Conservation (phyloP, 768 basidiomycete genomes). For the Mycena haematopus region DNA sequence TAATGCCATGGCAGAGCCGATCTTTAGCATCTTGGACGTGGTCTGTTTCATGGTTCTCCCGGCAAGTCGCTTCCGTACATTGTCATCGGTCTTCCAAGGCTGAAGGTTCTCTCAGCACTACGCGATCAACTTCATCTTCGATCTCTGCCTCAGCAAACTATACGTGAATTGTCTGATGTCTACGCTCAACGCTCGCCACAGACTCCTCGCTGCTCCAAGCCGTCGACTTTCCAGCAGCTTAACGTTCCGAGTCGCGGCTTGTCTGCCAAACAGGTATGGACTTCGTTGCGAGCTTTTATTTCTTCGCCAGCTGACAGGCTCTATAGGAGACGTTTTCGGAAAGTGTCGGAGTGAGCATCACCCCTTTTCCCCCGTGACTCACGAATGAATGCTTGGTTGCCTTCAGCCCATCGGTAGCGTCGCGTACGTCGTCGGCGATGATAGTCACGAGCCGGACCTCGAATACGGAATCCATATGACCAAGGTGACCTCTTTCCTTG, state of each 20-base stretch:
- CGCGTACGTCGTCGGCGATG: constrained; percentile 26
- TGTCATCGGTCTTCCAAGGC: background rate
- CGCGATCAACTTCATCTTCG: constrained; percentile 58
- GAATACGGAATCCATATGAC: constrained; percentile 49
- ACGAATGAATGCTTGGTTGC: too few species aligned
- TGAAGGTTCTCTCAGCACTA: constrained; percentile 40
- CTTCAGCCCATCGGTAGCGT: constrained; percentile 28
- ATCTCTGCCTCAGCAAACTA: constrained; percentile 52
- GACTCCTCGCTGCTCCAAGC: constrained; percentile 30
- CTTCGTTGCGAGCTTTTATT: too few species aligned
- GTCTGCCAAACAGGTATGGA: too few species aligned
- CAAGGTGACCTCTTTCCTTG: constrained; percentile 36
- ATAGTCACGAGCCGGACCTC: background rate
- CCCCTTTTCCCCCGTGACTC: background rate
- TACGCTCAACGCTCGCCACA: constrained; percentile 53
- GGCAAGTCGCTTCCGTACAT: background rate
- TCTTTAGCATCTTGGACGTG: constrained; percentile 15
- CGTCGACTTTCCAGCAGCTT: too few species aligned
- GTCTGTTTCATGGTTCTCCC: constrained; percentile 24
- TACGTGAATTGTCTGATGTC: constrained; percentile 56
- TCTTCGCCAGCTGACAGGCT: too few species aligned
- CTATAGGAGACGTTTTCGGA: constrained; percentile 1
- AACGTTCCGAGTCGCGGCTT: too few species aligned
- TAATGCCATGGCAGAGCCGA: constrained; percentile 3
- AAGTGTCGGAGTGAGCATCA: background rate